phyloP scores from a whole-genome alignment of 768 basidiomycete species.

The Collybia sp. region DNA sequence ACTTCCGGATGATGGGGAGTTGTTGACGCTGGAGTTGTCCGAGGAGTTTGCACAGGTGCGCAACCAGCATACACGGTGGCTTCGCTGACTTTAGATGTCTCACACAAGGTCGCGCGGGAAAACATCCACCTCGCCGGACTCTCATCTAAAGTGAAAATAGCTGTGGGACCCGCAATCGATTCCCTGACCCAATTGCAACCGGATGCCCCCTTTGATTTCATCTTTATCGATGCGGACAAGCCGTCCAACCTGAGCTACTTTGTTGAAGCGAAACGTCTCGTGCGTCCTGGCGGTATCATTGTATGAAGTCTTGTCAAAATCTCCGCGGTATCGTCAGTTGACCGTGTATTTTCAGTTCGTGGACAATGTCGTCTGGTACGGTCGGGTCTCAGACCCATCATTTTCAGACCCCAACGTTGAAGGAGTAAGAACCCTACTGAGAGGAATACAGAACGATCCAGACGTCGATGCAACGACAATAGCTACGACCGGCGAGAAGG shows the following conservation, averaged over 20 bases:
- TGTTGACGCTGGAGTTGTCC: slow-evolving; percentile 43
- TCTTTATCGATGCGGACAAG: slow-evolving; percentile 75
- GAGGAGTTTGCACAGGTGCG: slow-evolving; percentile 42
- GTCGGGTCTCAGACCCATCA: slow-evolving; percentile 37
- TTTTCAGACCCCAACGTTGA: slow-evolving; percentile 28
- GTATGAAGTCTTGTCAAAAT: slow-evolving; percentile 32
- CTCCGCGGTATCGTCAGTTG: not conserved
- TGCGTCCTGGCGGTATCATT: slow-evolving; percentile 57
- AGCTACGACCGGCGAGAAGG: slow-evolving; percentile 44
- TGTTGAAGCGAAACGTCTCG: slow-evolving; percentile 54
- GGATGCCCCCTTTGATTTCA: slow-evolving; percentile 53
- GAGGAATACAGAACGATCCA: slow-evolving; percentile 40
- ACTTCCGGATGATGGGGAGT: slow-evolving; percentile 44
- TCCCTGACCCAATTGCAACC: slow-evolving; percentile 43
- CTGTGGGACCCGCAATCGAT: slow-evolving; percentile 48
- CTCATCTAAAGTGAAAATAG: slow-evolving; percentile 39
- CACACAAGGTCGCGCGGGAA: slow-evolving; percentile 46
- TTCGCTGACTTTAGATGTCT: not conserved
- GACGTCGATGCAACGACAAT: slow-evolving; percentile 50
- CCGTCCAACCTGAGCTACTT: slow-evolving; percentile 50
- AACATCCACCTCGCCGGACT: slow-evolving; percentile 55
- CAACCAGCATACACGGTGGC: not conserved
- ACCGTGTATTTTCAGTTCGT: slow-evolving; percentile 35
- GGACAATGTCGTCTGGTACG: slow-evolving; percentile 56
- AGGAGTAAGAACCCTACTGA: slow-evolving; percentile 43